Conservation (phyloP, 176 grass and related monocot species). For the Eleusine coracana region DNA sequence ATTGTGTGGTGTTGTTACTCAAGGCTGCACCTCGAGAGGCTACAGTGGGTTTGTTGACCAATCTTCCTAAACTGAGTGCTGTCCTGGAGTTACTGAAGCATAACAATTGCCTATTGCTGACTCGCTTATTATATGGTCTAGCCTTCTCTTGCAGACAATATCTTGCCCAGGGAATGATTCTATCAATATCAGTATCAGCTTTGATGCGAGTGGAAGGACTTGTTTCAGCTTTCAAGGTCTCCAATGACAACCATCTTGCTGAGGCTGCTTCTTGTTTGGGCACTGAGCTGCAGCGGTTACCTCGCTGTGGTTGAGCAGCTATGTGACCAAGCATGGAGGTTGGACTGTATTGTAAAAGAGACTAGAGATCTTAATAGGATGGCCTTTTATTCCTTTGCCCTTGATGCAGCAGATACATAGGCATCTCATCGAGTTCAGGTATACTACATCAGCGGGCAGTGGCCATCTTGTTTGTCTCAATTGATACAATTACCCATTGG, state of each 20-base stretch:
- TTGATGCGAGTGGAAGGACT: conserved; percentile 74
- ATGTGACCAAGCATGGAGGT: conserved; percentile 4
- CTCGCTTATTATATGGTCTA: conserved; percentile 79
- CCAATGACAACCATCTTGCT: conserved; percentile 56
- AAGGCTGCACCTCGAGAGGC: conserved; percentile 78
- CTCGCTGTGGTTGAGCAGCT: conserved; percentile 67
- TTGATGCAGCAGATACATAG: conserved; percentile 19
- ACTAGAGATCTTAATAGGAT: conserved; percentile 4
- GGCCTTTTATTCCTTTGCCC: conserved; percentile 4
- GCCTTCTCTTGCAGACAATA: conserved; percentile 88
- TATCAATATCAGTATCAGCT: conserved; percentile 77
- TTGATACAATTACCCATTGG: neutral
- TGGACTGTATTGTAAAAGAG: conserved; percentile 1
- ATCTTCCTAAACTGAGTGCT: conserved; percentile 67
- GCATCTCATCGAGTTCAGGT: conserved; percentile 19
- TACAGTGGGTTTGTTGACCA: conserved; percentile 78
- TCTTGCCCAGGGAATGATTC: conserved; percentile 84
- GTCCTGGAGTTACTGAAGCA: conserved; percentile 67
- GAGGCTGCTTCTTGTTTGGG: conserved; percentile 66
- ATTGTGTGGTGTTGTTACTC: conserved; percentile 79
- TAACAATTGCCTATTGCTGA: conserved; percentile 43
- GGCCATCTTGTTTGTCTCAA: conserved; percentile 12
- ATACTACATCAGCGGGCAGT: conserved; percentile 13
- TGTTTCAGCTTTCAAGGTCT: conserved; percentile 64
- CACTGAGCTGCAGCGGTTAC: conserved; percentile 74